A percentile compares a stretch with the other conserved stretches of the same genome.
These are phyloP conservation scores for Fusarium sacchari DNA, from an alignment of 2,329 filamentous ascomycete genomes.

Conservation along the genomic window DNA sequence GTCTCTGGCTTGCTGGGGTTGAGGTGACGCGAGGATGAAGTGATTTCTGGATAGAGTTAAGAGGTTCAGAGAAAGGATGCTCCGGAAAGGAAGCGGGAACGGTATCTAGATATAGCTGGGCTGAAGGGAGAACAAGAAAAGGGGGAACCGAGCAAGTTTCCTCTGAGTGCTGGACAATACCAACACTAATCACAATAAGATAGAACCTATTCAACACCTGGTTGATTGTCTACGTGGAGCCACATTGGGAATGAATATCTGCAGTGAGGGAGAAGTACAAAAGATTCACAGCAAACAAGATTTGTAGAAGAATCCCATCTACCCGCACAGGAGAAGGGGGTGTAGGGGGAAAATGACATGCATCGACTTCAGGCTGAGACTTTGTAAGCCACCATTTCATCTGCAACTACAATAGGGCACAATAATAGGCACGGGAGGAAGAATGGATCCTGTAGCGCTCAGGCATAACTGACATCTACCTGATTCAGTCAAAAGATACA, in stretches of 20 bases:
- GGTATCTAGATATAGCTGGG: conserved; percentile 28
- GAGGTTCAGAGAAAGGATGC: background rate
- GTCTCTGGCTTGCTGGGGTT: conserved; percentile 9
- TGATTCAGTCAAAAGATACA: background rate
- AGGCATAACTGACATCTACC: background rate
- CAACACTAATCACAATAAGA: background rate
- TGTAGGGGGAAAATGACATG: conserved; percentile 21
- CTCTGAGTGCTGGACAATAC: conserved; percentile 17
- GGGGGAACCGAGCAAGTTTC: background rate
- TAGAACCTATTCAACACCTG: conserved; percentile 22
- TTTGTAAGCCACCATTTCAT: conserved; percentile 37
- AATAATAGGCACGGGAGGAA: conserved; percentile 4
- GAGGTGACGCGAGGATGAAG: conserved; percentile 7
- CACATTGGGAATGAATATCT: conserved; percentile 9
- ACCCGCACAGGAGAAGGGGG: conserved; percentile 13
- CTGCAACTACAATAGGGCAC: conserved; percentile 16
- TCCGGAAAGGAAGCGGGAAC: background rate
- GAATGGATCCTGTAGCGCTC: conserved; percentile 1
- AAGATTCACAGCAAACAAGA: conserved; percentile 24
- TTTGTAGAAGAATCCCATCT: conserved; percentile 18
- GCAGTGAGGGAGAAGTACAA: background rate
- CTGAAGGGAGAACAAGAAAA: conserved; percentile 1
- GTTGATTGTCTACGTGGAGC: conserved; percentile 21
- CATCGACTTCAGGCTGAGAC: conserved; percentile 28
- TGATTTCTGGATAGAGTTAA: conserved; percentile 14